Evolutionary conservation across 345 rosid species (phyloP), one percentile per base, ranked within the genome.

Genomic region (Rhizophora apiculata): DNA sequence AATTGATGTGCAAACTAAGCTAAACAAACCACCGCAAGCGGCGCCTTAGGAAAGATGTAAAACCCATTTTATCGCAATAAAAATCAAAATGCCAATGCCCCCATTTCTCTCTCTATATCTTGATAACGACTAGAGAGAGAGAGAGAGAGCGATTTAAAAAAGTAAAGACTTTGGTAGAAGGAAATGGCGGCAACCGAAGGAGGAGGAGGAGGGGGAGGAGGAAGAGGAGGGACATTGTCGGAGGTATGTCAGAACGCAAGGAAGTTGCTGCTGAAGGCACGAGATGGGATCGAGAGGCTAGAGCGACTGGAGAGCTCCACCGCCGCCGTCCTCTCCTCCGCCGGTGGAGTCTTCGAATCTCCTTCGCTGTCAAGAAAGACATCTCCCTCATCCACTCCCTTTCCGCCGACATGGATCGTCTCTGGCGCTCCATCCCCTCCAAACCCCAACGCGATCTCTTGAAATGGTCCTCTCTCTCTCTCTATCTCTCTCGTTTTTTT

Each of bases 381-480:
- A 84, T 95, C 36, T 72, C 86, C 48, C 16, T 55, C 27, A 26
- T 89, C 79, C 89, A 81, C 63, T 86, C 88, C 70, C 86, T 88
- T 31, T 91, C 96, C 81, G 69, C 85, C 64, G 89, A 82, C 56
- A 89, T 94, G 97, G 96, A 94, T 37, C 79, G 80, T 62, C 87
- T 89, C 49, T 94, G 97, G 96, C 96, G 88, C 26, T 89, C 93
- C 18, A 74, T 94, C 37, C 73, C 86, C 62, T 79, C 87, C 60
- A 88, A 86, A 73, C 82, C 97, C 0, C 96, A 88, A 26, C 96
- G 96, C 61, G 96, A 95, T 86, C 97, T 95, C 79, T 95, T 93
- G 96, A 84, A 85, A 81, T 82, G 97, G 96, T 88, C 11, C 30
- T 11, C 4, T 7, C 30, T n/a, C 59, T 55, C 18, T 43, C 18